Percentiles rank a stretch among this genome's conserved stretches.
Evolutionary conservation across 345 rosid genomes (phyloP).

Genomic region (Anastatica hierochuntica): DNA sequence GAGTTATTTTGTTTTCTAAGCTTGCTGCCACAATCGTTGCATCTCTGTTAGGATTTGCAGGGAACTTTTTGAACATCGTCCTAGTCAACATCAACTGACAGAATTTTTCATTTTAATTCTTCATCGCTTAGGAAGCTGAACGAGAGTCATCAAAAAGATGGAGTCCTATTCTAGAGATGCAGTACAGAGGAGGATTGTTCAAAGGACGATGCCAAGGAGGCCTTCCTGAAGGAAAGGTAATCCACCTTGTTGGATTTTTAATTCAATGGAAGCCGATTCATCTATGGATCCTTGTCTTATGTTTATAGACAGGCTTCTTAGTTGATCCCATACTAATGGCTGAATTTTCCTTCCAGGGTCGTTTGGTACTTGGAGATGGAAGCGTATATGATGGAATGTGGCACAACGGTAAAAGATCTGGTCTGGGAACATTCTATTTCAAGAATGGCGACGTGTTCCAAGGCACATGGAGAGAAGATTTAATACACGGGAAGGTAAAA

Average conservation of each 20-base stretch:
- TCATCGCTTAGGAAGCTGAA: constrained; percentile 63
- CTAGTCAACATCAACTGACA: background rate
- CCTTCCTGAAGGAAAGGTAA: constrained; percentile 99
- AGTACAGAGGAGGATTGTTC: constrained; percentile 83
- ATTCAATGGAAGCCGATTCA: background rate
- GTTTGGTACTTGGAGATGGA: constrained; percentile 65
- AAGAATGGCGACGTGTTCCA: constrained; percentile 94
- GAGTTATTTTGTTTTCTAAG: background rate
- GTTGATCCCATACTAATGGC: constrained; percentile 11
- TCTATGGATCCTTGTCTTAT: background rate
- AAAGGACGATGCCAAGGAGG: constrained; percentile 91
- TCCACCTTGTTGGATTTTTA: background rate
- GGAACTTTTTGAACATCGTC: background rate
- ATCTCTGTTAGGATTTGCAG: background rate
- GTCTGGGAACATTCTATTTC: constrained; percentile 83
- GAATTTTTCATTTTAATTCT: constrained; percentile 4
- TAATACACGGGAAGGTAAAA: constrained; percentile 91
- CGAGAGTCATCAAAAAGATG: constrained; percentile 75
- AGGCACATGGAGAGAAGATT: constrained; percentile 95
- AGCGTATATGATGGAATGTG: constrained; percentile 91
- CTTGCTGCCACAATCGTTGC: background rate
- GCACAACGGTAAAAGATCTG: constrained; percentile 89
- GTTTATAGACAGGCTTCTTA: constrained; percentile 8
- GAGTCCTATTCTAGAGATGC: constrained; percentile 76
- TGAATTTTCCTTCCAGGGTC: constrained; percentile 45